These are phyloP conservation scores for Chlorophyllum brunneum DNA, from an alignment of 768 basidiomycete genomes.

Conservation along the genomic window DNA sequence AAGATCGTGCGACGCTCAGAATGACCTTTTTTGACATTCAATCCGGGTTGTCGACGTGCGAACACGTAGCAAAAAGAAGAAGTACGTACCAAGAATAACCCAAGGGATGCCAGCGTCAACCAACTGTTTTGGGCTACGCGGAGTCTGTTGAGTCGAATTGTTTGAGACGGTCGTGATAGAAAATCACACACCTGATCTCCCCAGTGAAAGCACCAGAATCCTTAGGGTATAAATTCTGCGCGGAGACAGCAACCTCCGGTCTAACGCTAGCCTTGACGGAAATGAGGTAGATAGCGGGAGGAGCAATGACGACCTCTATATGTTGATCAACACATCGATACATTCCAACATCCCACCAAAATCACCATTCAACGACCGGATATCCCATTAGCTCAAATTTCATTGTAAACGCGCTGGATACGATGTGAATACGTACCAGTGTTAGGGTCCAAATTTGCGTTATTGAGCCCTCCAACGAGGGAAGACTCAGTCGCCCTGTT, in stretches of 20 bases:
- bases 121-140: conserved; percentile 73
- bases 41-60: conserved; percentile 7
- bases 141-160: not conserved
- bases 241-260: conserved; percentile 73
- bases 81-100: conserved; percentile 76
- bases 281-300: conserved; percentile 86
- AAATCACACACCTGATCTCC: conserved; percentile 74
- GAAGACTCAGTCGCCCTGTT: conserved; percentile 58
- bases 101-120: conserved; percentile 83
- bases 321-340: not conserved
- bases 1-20: conserved; percentile 95
- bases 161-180: not conserved
- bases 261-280: conserved; percentile 58
- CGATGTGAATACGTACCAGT: conserved; percentile 51
- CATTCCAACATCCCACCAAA: not conserved
- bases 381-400: too few species aligned
- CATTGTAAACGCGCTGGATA: not conserved
- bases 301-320: conserved; percentile 90
- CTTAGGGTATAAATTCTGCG: conserved; percentile 90
- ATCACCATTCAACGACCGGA: not conserved
- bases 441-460: conserved; percentile 69
- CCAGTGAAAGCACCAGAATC: conserved; percentile 91
- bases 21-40: conserved; percentile 54
- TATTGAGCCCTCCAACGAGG: conserved; percentile 71
- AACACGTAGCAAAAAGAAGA: not conserved